Percentiles rank a stretch among this genome's conserved stretches.
Evolutionary conservation across 192 early-diverging fungal genomes (phyloP).

Genomic region (Funneliformis mosseae): DNA sequence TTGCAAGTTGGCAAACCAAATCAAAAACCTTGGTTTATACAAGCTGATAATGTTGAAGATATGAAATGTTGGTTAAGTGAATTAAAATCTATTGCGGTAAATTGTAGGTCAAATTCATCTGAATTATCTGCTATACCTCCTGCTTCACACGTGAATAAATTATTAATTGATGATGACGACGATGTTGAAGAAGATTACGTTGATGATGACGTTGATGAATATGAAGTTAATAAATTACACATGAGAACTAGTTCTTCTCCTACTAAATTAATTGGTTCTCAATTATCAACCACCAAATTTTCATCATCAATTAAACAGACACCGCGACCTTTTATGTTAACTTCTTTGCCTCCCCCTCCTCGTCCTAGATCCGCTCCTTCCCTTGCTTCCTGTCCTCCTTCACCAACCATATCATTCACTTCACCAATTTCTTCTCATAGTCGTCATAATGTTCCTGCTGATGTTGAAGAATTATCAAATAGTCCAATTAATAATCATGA

Average conservation of each 20-base stretch:
- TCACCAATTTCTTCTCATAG: not conserved
- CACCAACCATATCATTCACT: not conserved
- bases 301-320: constrained; percentile 24
- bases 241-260: not conserved
- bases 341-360: constrained; percentile 26
- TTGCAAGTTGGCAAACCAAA: constrained; percentile 44
- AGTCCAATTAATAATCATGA: not conserved
- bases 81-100: constrained; percentile 43
- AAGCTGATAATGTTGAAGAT: constrained; percentile 43
- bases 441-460: not conserved
- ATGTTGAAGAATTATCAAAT: not conserved
- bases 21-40: constrained; percentile 47
- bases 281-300: not conserved
- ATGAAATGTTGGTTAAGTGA: constrained; percentile 44
- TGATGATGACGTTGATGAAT: not conserved
- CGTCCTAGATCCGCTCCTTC: not conserved
- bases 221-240: not conserved
- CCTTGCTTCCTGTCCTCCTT: not conserved
- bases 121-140: constrained; percentile 27
- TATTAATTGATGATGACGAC: not conserved
- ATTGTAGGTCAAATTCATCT: constrained; percentile 20
- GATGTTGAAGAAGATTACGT: constrained; percentile 1
- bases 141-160: constrained; percentile 22
- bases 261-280: constrained; percentile 14
- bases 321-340: not conserved